These are phyloP conservation scores for Phytophthora idaei DNA, from an alignment of 352 stramenopile species.

Conservation along the genomic window DNA sequence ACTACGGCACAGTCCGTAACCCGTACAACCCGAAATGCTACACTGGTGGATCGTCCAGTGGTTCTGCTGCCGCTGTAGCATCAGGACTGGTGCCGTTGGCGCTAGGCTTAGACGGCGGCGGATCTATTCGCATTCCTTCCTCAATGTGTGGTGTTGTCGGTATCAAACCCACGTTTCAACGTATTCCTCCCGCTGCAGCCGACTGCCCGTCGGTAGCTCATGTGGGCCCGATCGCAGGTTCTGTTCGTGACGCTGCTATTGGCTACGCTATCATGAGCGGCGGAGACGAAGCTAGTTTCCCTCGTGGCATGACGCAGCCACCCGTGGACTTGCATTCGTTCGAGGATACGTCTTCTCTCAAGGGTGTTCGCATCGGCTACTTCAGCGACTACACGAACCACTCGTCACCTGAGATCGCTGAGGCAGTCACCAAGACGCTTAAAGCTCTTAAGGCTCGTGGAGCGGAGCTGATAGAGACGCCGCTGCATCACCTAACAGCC, in stretches of 20 bases:
- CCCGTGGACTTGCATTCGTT: conserved; percentile 58
- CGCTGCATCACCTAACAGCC: conserved; percentile 73
- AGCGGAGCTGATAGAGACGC: conserved; percentile 77
- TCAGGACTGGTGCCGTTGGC: conserved; percentile 89
- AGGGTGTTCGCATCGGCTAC: conserved; percentile 77
- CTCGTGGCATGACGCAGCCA: conserved; percentile 57
- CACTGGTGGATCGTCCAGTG: conserved; percentile 91
- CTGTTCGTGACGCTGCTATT: conserved; percentile 79
- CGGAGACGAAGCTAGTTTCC: conserved; percentile 45
- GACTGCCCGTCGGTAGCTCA: conserved; percentile 74
- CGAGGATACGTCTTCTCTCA: conserved; percentile 59
- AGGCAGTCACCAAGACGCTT: conserved; percentile 51
- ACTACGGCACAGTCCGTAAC: conserved; percentile 77
- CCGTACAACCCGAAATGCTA: conserved; percentile 87
- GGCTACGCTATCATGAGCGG: conserved; percentile 87
- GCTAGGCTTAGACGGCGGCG: conserved; percentile 88
- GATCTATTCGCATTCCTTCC: conserved; percentile 91
- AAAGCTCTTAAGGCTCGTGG: conserved; percentile 57
- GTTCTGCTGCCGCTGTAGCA: conserved; percentile 86
- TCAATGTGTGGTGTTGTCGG: conserved; percentile 89
- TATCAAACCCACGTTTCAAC: conserved; percentile 87
- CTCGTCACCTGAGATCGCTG: conserved; percentile 61
- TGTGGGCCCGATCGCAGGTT: conserved; percentile 81
- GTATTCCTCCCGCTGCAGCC: conserved; percentile 61
- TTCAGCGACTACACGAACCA: conserved; percentile 82